Percentiles rank a stretch among this genome's conserved stretches.
Conservation (phyloP, 2,329 filamentous ascomycete genomes). For the Aspergillus udagawae region DNA sequence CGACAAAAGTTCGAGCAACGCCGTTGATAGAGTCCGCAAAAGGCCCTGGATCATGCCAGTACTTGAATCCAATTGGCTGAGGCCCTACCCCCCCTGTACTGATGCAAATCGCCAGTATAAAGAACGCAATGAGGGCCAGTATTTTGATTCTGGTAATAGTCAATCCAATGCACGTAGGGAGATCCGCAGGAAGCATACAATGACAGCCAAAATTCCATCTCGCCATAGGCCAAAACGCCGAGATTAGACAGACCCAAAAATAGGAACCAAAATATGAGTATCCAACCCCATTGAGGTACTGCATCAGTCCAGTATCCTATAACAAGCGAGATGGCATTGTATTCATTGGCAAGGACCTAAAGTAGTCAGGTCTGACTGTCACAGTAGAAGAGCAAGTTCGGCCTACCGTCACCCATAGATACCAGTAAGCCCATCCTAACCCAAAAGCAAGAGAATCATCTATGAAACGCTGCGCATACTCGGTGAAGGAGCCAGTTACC, state of each 20-base stretch:
- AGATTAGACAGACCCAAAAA: slow-evolving; percentile 41
- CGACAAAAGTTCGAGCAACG: slow-evolving; percentile 33
- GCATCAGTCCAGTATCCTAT: slow-evolving; percentile 44
- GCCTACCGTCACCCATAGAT: slow-evolving; percentile 41
- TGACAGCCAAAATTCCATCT: slow-evolving; percentile 48
- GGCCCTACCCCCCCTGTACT: slow-evolving; percentile 31
- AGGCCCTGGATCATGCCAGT: slow-evolving; percentile 34
- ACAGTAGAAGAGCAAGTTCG: not conserved
- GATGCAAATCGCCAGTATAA: slow-evolving; percentile 32
- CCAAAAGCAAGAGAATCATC: slow-evolving; percentile 66
- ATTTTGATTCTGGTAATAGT: slow-evolving; percentile 27
- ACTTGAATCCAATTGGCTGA: slow-evolving; percentile 31
- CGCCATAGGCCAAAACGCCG: slow-evolving; percentile 49
- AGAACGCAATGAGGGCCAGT: slow-evolving; percentile 28
- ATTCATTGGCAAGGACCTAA: slow-evolving; percentile 40
- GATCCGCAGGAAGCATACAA: slow-evolving; percentile 17
- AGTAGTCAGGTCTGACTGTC: not conserved
- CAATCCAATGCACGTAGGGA: not conserved
- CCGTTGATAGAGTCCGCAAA: slow-evolving; percentile 35
- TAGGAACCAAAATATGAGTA: slow-evolving; percentile 44
- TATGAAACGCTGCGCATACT: slow-evolving; percentile 65
- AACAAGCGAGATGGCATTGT: slow-evolving; percentile 44
- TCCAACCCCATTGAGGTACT: slow-evolving; percentile 45
- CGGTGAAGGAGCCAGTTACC: slow-evolving; percentile 67
- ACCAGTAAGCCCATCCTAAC: slow-evolving; percentile 68